Base-by-base conservation (phyloP, 1,284 basidiomycete genomes). In the Porodaedalea pini region DNA sequence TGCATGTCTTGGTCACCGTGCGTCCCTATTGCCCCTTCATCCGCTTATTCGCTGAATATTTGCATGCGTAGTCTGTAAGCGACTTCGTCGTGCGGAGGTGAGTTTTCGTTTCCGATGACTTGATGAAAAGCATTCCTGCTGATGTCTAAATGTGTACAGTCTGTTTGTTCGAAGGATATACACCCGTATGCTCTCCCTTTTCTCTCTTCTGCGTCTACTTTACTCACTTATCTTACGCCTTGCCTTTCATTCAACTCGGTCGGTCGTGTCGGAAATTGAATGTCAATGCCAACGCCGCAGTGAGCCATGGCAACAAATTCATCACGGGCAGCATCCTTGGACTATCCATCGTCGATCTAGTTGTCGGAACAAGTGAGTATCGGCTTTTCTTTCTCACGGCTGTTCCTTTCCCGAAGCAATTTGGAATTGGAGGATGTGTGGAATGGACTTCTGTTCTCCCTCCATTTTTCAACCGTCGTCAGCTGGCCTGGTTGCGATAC, bases 121-220 rank as follows among this genome's bases (percentile, higher is more conserved):
- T 19, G 10, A 23, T 6, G 6, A 5, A 11, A 21, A 11, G 6
- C 29, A 34, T 39, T 37, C 54, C n/a, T n/a, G n/a, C 36, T 31
- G 15, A 51, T 47, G 10, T 27, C 6, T 21, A 3, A 29, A 2
- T 32, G 40, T 21, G 37, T 43, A 4, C 53, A 69, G 67, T 17
- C 63, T 67, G 63, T 68, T 67, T 45, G 62, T 63, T 15, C 55
- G 54, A 34, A 60, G 64, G 19, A 64, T 69, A 5, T 67, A 60
- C 56, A 56, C 50, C 43, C 39, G 65, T 67, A 43, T 39, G 66
- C 53, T n/a, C n/a, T n/a, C n/a, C n/a, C n/a, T n/a, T n/a, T n/a
- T n/a, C n/a, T n/a, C n/a, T n/a, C n/a, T n/a, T n/a, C n/a, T n/a
- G n/a, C n/a, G n/a, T n/a, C n/a, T n/a, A n/a, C n/a, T n/a, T n/a